Percentiles rank a stretch among this genome's conserved stretches.
These are phyloP conservation scores for Viola odorata DNA, from an alignment of 345 rosid species.

Conservation along the genomic window DNA sequence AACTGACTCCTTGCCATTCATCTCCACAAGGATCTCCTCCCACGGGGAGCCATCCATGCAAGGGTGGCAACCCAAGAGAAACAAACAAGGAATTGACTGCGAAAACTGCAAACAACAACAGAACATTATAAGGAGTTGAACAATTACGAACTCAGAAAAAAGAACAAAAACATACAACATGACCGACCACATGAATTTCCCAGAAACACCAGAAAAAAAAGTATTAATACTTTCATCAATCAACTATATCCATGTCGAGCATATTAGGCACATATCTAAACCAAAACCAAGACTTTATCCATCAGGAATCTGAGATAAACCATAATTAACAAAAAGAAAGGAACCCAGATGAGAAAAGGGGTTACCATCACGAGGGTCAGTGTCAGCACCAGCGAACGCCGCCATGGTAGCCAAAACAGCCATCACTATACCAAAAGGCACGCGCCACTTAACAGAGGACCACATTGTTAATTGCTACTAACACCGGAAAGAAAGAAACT, in stretches of 20 bases:
- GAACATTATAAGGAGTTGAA: too few species aligned
- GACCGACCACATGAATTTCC: too few species aligned
- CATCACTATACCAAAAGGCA: conserved; percentile 26
- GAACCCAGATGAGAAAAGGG: conserved; percentile 9
- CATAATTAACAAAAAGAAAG: background rate
- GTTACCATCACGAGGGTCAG: conserved; percentile 67
- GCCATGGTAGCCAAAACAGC: conserved; percentile 19
- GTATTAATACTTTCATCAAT: background rate
- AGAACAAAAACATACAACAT: too few species aligned
- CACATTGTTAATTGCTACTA: conserved; percentile 27
- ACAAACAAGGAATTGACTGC: conserved; percentile 66
- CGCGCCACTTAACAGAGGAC: conserved; percentile 28
- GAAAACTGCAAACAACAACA: conserved; percentile 32
- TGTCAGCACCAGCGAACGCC: conserved; percentile 39
- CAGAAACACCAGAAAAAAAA: background rate
- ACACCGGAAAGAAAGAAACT: background rate
- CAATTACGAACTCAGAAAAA: background rate
- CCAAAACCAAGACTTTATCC: background rate
- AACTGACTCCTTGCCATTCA: conserved; percentile 75
- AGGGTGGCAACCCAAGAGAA: conserved; percentile 58
- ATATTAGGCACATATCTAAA: background rate
- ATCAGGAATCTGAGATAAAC: background rate
- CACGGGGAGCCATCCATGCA: conserved; percentile 55
- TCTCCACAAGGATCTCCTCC: conserved; percentile 98
- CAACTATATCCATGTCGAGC: background rate